A percentile compares a stretch with the other conserved stretches of the same genome.
Conservation (phyloP, 2,329 filamentous ascomycete species). For the Triangularia verruculosa region DNA sequence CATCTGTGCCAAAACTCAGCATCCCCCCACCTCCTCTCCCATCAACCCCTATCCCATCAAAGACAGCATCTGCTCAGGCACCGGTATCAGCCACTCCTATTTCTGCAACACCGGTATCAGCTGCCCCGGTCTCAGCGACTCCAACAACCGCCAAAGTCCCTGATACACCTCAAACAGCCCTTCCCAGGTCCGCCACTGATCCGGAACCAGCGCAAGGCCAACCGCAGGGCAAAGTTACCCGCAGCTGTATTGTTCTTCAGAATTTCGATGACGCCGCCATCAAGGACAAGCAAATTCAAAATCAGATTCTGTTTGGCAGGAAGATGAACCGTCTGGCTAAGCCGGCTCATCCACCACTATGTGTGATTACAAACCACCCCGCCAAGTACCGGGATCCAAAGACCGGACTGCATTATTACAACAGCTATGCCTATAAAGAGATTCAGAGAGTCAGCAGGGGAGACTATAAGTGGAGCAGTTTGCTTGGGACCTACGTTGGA, state of each 20-base stretch:
- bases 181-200: neutral
- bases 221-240: constrained; percentile 45
- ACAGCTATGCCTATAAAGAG: constrained; percentile 75
- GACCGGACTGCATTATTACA: constrained; percentile 79
- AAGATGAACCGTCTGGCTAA: constrained; percentile 58
- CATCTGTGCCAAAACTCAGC: neutral
- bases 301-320: constrained; percentile 56
- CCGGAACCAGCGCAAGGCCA: constrained; percentile 35
- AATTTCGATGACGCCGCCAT: constrained; percentile 58
- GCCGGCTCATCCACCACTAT: constrained; percentile 55
- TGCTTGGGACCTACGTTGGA: constrained; percentile 82
- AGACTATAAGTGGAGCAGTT: constrained; percentile 76
- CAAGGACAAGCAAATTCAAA: constrained; percentile 55
- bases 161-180: constrained; percentile 28
- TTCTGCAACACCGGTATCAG: neutral
- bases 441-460: constrained; percentile 71
- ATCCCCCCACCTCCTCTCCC: constrained; percentile 1
- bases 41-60: neutral
- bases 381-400: constrained; percentile 82
- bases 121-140: constrained; percentile 15
- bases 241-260: constrained; percentile 57
- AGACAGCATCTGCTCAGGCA: constrained; percentile 9
- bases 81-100: constrained; percentile 15
- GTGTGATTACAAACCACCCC: constrained; percentile 77
- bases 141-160: constrained; percentile 17